Base-by-base conservation (phyloP, 2,329 filamentous ascomycete genomes). In the Fusarium nematophilum region DNA sequence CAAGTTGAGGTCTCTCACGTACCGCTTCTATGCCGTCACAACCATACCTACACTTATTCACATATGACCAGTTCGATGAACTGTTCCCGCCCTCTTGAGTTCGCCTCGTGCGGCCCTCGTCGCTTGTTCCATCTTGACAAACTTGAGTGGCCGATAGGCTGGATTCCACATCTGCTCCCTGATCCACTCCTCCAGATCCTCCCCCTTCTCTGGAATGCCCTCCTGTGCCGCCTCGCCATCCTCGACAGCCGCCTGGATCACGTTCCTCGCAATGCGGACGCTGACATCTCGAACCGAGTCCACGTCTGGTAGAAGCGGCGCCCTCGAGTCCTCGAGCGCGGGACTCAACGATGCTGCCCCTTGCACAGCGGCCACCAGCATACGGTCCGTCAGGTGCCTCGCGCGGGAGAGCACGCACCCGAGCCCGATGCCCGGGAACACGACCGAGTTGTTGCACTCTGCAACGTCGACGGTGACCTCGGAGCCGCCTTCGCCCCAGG, bases 361-460 rank as follows among this genome's bases (percentile, higher is more conserved):
- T 67, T 89, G 84, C 3, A 91, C 87, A 0, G 92, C 93, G 1
- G 90, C 90, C 0, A 96, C 90, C 10, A 96, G 86, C 86, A 96
- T 93, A 59, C 86, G 84, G 58, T 93, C 88, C 0, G 89, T 90
- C 23, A 96, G 76, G 1, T 87, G 80, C 10, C 78, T 81, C 3
- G 89, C 82, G 11, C 91, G 86, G 21, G 83, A 88, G 1, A 96
- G 83, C 0, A 97, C 85, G 7, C 85, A 85, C 9, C 92, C 93
- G 1, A 96, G 86, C 0, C 92, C 92, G 54, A 96, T 94, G 0
- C 92, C 92, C 0, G 92, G 92, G 73, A 96, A 96, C 13, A 90
- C 90, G 27, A 91, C 90, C 1, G 87, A 90, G 76, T 96, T 96
- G 77, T 96, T 96, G 77, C 93, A 96, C 74, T 96, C 92, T 18